A percentile compares a stretch with the other conserved stretches of the same genome.
Conservation (phyloP, 208 protist species). For the Dictyostelium gargantuum region DNA sequence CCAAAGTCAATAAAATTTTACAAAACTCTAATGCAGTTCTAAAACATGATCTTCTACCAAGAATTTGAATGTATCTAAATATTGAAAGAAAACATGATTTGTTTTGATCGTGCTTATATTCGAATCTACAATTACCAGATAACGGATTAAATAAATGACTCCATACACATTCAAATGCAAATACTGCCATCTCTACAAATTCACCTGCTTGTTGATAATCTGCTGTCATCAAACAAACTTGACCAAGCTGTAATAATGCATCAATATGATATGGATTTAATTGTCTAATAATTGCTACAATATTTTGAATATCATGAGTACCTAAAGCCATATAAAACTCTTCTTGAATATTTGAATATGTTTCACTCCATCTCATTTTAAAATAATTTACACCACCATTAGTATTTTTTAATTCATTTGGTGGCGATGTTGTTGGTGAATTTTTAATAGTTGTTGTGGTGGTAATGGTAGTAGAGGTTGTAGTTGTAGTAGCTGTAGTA, state of each 20-base stretch:
- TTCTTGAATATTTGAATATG: slow-evolving; percentile 13
- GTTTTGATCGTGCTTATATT: slow-evolving; percentile 45
- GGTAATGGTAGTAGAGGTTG: not conserved
- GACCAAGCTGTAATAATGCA: slow-evolving; percentile 33
- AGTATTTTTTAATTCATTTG: not conserved
- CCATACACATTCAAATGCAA: slow-evolving; percentile 60
- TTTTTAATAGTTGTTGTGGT: not conserved
- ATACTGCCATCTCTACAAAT: slow-evolving; percentile 42
- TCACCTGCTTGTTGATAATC: slow-evolving; percentile 46
- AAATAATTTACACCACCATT: not conserved
- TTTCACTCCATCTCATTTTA: slow-evolving; percentile 8
- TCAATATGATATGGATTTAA: slow-evolving; percentile 62
- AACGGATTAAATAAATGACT: slow-evolving; percentile 39
- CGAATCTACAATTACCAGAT: slow-evolving; percentile 33
- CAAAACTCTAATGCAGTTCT: slow-evolving; percentile 59
- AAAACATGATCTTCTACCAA: slow-evolving; percentile 56
- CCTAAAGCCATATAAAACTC: slow-evolving; percentile 3
- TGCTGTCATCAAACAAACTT: slow-evolving; percentile 44
- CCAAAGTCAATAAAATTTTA: slow-evolving; percentile 47
- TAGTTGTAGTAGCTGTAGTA: not conserved
- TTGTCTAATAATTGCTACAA: not conserved
- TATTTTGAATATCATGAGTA: slow-evolving; percentile 13
- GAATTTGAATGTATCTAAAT: slow-evolving; percentile 68
- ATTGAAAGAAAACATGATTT: slow-evolving; percentile 47
- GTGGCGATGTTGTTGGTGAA: not conserved